phyloP scores from a whole-genome alignment of 192 early-diverging fungal species.

The Gorgonomyces haynaldii region DNA sequence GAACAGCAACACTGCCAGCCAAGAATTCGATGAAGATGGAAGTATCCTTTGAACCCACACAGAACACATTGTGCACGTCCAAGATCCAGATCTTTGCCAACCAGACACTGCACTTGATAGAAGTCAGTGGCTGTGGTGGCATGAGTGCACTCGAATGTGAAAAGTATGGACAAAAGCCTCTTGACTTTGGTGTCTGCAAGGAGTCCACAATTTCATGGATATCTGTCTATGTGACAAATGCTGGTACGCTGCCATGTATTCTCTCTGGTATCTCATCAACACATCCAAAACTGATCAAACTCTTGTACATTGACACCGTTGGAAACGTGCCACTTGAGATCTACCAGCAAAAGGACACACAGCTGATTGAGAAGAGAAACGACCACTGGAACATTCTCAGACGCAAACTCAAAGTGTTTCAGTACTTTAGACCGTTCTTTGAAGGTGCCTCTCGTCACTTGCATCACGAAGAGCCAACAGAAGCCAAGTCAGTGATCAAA shows the following conservation, averaged over 20 bases:
- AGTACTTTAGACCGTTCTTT: too few relatives aligned
- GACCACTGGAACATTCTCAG: slow-evolving; percentile 45
- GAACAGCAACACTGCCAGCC: slow-evolving; percentile 26
- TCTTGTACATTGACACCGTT: too few relatives aligned
- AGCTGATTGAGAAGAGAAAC: slow-evolving; percentile 19
- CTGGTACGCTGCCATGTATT: too few relatives aligned
- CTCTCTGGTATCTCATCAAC: too few relatives aligned
- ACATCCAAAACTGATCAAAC: too few relatives aligned
- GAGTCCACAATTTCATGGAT: too few relatives aligned
- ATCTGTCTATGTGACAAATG: too few relatives aligned
- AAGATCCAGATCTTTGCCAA: slow-evolving; percentile 43
- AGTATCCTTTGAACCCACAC: slow-evolving; percentile 37
- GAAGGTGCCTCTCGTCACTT: too few relatives aligned
- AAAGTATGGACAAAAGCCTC: slow-evolving; percentile 39
- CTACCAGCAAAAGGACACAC: slow-evolving; percentile 11
- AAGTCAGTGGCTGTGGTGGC: slow-evolving; percentile 31
- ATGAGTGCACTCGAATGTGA: slow-evolving; percentile 46
- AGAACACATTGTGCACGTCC: slow-evolving; percentile 23
- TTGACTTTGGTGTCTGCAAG: slow-evolving; percentile 41
- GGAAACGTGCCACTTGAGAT: slow-evolving; percentile 37
- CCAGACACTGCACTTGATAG: slow-evolving; percentile 38
- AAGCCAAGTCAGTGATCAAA: too few relatives aligned
- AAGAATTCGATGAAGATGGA: slow-evolving; percentile 32
- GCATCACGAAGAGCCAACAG: too few relatives aligned
- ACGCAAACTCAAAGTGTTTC: slow-evolving; percentile 38